Evolutionary conservation across 257 asterid genomes (phyloP).

Genomic region (Eustoma russellianum): DNA sequence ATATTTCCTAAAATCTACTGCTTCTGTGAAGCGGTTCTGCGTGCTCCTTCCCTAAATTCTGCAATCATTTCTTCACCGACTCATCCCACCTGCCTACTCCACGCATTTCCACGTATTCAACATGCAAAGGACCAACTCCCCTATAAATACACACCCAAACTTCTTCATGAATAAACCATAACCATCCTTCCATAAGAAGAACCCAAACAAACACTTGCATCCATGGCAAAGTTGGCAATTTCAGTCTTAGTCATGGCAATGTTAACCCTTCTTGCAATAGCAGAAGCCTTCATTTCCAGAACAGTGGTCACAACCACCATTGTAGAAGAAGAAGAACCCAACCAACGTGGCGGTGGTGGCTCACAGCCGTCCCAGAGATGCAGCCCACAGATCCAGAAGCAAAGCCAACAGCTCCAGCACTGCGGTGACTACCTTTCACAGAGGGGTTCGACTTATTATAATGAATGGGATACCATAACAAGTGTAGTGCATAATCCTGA

Average conservation of each 20-base stretch:
- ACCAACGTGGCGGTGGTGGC: conserved; percentile 6
- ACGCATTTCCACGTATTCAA: not conserved
- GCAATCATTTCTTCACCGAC: too few species aligned
- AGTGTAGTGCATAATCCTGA: not conserved
- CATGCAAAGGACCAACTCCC: conserved; percentile 12
- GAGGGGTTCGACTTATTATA: not conserved
- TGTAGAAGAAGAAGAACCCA: conserved; percentile 4
- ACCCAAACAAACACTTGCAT: too few species aligned
- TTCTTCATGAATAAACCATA: too few species aligned
- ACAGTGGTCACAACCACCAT: conserved; percentile 18
- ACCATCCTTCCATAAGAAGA: not conserved
- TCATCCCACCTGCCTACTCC: conserved; percentile 11
- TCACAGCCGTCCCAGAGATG: conserved; percentile 6
- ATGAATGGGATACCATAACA: too few species aligned
- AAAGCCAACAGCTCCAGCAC: conserved; percentile 1
- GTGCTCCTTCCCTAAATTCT: too few species aligned
- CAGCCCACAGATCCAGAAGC: conserved; percentile 2
- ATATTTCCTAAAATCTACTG: too few species aligned
- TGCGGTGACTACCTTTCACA: conserved; percentile 15
- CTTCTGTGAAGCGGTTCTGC: too few species aligned
- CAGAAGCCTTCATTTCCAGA: conserved; percentile 14
- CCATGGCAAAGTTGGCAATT: conserved; percentile 17
- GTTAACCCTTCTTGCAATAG: conserved; percentile 13
- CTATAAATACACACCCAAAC: conserved; percentile 1
- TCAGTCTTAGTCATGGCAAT: conserved; percentile 9